Evolutionary conservation across 805 yeast species (phyloP), one percentile per base, ranked within the genome.

Genomic region (Ogataea haglerorum): DNA sequence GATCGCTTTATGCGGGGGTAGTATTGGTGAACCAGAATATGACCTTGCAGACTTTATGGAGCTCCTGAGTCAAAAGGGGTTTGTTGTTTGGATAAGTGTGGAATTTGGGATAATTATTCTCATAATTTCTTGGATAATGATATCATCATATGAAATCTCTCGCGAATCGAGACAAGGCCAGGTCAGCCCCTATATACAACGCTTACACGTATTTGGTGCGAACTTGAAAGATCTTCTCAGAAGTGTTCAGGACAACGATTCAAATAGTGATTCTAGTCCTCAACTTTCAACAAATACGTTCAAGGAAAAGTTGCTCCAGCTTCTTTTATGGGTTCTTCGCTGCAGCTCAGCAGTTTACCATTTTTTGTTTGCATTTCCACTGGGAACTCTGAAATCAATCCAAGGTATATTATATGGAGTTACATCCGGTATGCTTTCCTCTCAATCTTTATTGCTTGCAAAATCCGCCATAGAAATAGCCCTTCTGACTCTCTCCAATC

Each of bases 361-460:
- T 12, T 22, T 19, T 5, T 37, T 51, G 6, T 51, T 49, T 26
- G 28, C 44, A 4, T 40, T 43, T 27, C 33, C 52, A 12, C 23
- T 27, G 15, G 48, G 39, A 9, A 31, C 41, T 26, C 36, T 57
- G 36, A 42, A 52, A 22, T 64, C 70, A 38, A 43, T 67, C 9
- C 75, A 73, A 48, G 95, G 95, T 1, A 56, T 78, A 5, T 57
- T 75, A 10, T 83, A 70, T 58, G 95, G 95, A 1, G 54, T 78
- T 14, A 66, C 79, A 4, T 77, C 88, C 34, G 96, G 96, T 2
- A 76, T 81, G 0, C 66, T 88, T 34, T 84, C 95, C 0, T 95
- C 95, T 0, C 95, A 86, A 57, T 85, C 95, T 2, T 71, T 89
- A 36, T 69, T 89, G 42, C 72, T 87, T 62, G 95, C 95, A n/a